Percentiles rank a stretch among this genome's conserved stretches.
These are phyloP conservation scores for Claviceps humidiphila DNA, from an alignment of 2,329 filamentous ascomycete genomes.

Conservation along the genomic window DNA sequence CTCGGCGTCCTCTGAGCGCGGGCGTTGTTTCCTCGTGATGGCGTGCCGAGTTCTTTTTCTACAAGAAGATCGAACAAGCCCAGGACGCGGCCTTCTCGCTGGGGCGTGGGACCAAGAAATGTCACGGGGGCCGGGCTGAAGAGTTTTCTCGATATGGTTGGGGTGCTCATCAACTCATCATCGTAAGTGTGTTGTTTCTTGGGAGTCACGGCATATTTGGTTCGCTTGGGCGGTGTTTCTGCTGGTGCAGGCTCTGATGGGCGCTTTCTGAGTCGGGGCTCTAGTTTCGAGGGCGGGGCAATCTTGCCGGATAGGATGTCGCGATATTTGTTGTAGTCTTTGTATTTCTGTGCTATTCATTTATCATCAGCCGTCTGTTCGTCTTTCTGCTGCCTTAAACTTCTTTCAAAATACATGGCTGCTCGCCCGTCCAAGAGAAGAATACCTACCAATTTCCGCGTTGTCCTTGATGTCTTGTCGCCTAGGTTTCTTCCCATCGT, in stretches of 20 bases:
- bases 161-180: constrained; percentile 36
- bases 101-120: constrained; percentile 64
- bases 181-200: constrained; percentile 26
- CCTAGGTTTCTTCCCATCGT: constrained; percentile 55
- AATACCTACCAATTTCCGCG: constrained; percentile 49
- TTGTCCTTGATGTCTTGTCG: constrained; percentile 67
- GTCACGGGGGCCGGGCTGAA: constrained; percentile 47
- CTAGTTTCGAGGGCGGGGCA: constrained; percentile 21
- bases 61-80: constrained; percentile 62
- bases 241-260: constrained; percentile 21
- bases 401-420: not conserved
- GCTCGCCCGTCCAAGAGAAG: not conserved
- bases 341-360: constrained; percentile 55
- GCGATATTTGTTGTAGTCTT: constrained; percentile 56
- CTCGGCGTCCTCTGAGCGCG: constrained; percentile 2
- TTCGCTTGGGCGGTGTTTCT: constrained; percentile 39
- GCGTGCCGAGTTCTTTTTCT: constrained; percentile 35
- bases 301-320: constrained; percentile 43
- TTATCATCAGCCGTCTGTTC: not conserved
- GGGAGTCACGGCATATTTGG: constrained; percentile 33
- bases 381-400: not conserved
- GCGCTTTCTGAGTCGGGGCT: constrained; percentile 24
- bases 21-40: constrained; percentile 29
- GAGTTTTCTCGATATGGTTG: constrained; percentile 42
- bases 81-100: constrained; percentile 63